Evolutionary conservation across 129 eudicot species (phyloP).

Genomic region (Flaveria ramosissima): DNA sequence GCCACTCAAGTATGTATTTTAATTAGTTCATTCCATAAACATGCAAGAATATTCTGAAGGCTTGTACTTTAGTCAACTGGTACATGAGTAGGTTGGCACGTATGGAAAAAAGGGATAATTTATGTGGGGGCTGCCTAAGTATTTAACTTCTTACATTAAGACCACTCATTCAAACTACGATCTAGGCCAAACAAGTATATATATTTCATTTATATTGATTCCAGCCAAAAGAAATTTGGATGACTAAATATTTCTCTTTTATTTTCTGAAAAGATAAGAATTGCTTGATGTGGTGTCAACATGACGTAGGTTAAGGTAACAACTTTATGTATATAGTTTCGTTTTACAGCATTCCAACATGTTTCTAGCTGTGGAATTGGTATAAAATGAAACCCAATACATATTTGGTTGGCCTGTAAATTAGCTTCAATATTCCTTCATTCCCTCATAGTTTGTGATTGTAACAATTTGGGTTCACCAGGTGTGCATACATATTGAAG

Average conservation of each 20-base stretch:
- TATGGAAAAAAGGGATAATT: not conserved
- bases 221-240: not conserved
- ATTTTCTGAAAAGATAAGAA: no score
- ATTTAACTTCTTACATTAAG: not conserved
- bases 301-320: not conserved
- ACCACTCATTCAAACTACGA: no score
- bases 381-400: not conserved
- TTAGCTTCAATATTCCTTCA: not conserved
- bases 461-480: slow-evolving; percentile 35
- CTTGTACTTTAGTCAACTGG: no score
- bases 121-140: not conserved
- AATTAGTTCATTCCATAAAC: no score
- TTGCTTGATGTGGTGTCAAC: not conserved
- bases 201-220: not conserved
- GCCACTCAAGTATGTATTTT: no score
- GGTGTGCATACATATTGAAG: slow-evolving; percentile 95
- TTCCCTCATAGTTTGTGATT: slow-evolving; percentile 4
- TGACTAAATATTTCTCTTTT: no score
- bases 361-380: not conserved
- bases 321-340: not conserved
- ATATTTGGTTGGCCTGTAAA: not conserved
- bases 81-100: no score
- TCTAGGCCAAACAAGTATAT: no score
- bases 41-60: no score
- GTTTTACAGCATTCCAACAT: not conserved